These are phyloP conservation scores for Wickerhamia fluorescens DNA, from an alignment of 805 yeast genomes.

Conservation along the genomic window DNA sequence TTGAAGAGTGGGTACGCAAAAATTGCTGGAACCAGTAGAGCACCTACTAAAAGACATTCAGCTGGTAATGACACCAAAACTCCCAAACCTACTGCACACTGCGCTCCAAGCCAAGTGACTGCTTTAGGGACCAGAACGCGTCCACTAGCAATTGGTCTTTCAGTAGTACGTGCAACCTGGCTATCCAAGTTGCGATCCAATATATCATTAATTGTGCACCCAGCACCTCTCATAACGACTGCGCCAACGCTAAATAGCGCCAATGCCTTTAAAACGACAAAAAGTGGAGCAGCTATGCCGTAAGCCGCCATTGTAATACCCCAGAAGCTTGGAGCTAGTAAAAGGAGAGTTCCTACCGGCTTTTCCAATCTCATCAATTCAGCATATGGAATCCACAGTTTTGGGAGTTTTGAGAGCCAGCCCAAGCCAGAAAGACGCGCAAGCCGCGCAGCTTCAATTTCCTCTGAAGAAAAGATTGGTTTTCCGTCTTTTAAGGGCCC, in stretches of 20 bases:
- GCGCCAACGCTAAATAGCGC: conserved; percentile 79
- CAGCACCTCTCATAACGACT: conserved; percentile 92
- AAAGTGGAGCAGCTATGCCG: conserved; percentile 59
- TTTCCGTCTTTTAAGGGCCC: neutral
- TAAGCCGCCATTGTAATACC: conserved; percentile 86
- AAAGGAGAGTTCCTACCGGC: conserved; percentile 90
- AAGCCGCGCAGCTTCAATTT: conserved; percentile 43
- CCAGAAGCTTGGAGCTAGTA: conserved; percentile 87
- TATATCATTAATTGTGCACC: conserved; percentile 91
- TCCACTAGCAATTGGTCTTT: conserved; percentile 90
- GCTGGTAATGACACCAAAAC: conserved; percentile 68
- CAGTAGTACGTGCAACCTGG: conserved; percentile 80
- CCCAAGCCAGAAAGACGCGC: conserved; percentile 40
- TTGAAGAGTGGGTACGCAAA: conserved; percentile 89
- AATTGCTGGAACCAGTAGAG: conserved; percentile 71
- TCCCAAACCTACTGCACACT: conserved; percentile 65
- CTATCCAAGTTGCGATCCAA: conserved; percentile 77
- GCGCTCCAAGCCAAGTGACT: conserved; percentile 59
- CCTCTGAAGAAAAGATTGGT: conserved; percentile 28
- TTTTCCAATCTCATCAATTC: conserved; percentile 87
- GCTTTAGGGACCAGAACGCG: conserved; percentile 71
- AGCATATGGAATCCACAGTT: conserved; percentile 77
- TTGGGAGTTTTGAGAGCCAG: conserved; percentile 59
- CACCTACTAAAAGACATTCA: conserved; percentile 78
- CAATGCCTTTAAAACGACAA: conserved; percentile 54